Evolutionary conservation across 2,329 filamentous ascomycete genomes (phyloP).

Genomic region (Alternaria atra): DNA sequence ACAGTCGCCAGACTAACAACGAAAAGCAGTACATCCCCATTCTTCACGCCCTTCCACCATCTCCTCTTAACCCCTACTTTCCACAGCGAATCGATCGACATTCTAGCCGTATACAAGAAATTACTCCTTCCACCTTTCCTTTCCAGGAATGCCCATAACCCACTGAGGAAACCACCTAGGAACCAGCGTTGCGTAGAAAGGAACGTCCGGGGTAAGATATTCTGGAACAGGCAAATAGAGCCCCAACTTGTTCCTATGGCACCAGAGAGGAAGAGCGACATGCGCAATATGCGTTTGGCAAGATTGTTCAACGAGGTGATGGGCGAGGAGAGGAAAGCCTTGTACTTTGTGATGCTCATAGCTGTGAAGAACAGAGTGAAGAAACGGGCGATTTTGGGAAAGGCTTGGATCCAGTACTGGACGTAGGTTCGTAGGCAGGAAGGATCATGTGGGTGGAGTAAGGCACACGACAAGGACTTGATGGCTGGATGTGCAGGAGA

Average conservation of each 20-base stretch:
- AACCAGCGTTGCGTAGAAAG: conserved; percentile 89
- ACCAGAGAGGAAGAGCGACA: conserved; percentile 80
- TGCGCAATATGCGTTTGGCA: conserved; percentile 73
- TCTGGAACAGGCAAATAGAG: conserved; percentile 87
- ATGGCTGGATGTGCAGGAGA: conserved; percentile 88
- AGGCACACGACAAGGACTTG: conserved; percentile 83
- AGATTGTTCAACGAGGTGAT: conserved; percentile 72
- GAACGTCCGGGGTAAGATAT: conserved; percentile 75
- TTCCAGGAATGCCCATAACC: conserved; percentile 84
- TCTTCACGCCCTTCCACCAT: conserved; percentile 84
- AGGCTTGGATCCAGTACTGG: conserved; percentile 84
- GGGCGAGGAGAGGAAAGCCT: conserved; percentile 73
- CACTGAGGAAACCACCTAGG: conserved; percentile 84
- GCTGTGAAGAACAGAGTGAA: conserved; percentile 78
- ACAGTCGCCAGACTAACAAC: conserved; percentile 80
- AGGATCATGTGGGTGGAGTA: conserved; percentile 86
- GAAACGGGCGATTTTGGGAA: conserved; percentile 80
- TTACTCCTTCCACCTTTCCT: conserved; percentile 65
- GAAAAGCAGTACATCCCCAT: conserved; percentile 86
- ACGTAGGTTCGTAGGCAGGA: conserved; percentile 88
- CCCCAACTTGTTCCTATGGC: conserved; percentile 90
- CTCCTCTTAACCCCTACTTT: conserved; percentile 91
- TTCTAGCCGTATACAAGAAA: conserved; percentile 80
- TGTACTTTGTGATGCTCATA: conserved; percentile 74
- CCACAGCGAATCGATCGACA: conserved; percentile 86